Base-by-base conservation (phyloP, 2,329 filamentous ascomycete species). In the Fusarium humuli region DNA sequence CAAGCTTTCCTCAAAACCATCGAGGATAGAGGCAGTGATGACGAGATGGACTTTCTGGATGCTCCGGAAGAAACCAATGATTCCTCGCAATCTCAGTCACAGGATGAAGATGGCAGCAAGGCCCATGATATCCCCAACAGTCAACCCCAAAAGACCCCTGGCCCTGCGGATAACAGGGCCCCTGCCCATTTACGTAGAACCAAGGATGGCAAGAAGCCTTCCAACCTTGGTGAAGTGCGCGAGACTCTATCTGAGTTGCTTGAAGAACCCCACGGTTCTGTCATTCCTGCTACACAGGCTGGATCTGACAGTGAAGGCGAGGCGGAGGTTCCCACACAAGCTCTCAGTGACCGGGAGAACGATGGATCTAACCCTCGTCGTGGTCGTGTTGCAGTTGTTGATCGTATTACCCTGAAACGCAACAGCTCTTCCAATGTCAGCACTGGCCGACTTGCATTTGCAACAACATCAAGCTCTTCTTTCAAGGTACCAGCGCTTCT, bases 1-100 rank as follows among this genome's bases (percentile, higher is more conserved):
- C 87, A 92, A 66, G 96, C 96, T 1, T 99, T 99, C 82, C 86
- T 99, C 73, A 90, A 90, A 70, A 94, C 94, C 9, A 92, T 99
- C 55, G 94, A 97, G 75, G 94, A 98, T 77, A 88, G 88, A 52
- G 92, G 91, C 61, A 85, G 86, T 73, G 92, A 93, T 47, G 91
- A 96, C 57, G 91, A 94, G 57, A 87, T 92, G 79, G 92, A 94
- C 71, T 91, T 97, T 74, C 81, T 94, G 11, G 87, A 90, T 46
- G 84, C 88, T 42, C 67, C 75, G 0, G 76, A 78, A 12, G 74
- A 75, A 29, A 67, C 67, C 27, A 68, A 68, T 12, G 76, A 76
- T 29, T 78, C 82, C 32, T 69, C 69, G 3, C 84, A 80, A 61
- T 81, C 76, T 3, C 75, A 79, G 53, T 76, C 76, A 20, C 80